These are phyloP conservation scores for Stephania yunnanensis DNA, from an alignment of 164 flowering plant genomes.

Conservation along the genomic window DNA sequence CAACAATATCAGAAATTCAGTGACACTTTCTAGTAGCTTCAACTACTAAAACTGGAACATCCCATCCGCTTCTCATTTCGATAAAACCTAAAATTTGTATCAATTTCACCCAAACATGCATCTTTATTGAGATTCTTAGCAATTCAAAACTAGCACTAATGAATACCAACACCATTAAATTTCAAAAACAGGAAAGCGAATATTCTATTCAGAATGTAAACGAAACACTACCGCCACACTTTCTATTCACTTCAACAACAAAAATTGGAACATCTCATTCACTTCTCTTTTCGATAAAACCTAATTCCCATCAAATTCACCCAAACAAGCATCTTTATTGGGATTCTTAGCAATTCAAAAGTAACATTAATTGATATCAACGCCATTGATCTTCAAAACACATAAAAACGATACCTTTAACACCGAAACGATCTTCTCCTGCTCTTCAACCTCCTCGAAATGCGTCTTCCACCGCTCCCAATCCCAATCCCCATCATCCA, in stretches of 20 bases:
- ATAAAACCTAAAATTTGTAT: too few species aligned
- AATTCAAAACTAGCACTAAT: not conserved
- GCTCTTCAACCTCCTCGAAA: slow-evolving; percentile 67
- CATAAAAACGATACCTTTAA: slow-evolving; percentile 48
- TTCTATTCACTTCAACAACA: not conserved
- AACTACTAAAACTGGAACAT: not conserved
- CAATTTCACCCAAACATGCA: too few species aligned
- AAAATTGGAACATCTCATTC: not conserved
- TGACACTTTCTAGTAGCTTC: not conserved
- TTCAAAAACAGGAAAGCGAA: not conserved
- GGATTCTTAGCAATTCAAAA: not conserved
- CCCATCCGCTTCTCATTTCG: not conserved
- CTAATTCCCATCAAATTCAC: too few species aligned
- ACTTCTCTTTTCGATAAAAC: too few species aligned
- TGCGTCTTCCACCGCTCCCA: slow-evolving; percentile 90
- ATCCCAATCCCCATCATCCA: slow-evolving; percentile 54
- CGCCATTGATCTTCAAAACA: not conserved
- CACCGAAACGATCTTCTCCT: slow-evolving; percentile 54
- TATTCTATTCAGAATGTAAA: not conserved
- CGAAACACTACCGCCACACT: too few species aligned
- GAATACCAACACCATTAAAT: too few species aligned
- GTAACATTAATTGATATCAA: too few species aligned
- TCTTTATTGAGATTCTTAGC: not conserved
- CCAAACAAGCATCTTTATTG: too few species aligned
- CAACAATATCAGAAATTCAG: not conserved